Evolutionary conservation across 2,329 filamentous ascomycete species (phyloP), one percentile per base, ranked within the genome.

Genomic region (Ophiostoma himal-ulmi): DNA sequence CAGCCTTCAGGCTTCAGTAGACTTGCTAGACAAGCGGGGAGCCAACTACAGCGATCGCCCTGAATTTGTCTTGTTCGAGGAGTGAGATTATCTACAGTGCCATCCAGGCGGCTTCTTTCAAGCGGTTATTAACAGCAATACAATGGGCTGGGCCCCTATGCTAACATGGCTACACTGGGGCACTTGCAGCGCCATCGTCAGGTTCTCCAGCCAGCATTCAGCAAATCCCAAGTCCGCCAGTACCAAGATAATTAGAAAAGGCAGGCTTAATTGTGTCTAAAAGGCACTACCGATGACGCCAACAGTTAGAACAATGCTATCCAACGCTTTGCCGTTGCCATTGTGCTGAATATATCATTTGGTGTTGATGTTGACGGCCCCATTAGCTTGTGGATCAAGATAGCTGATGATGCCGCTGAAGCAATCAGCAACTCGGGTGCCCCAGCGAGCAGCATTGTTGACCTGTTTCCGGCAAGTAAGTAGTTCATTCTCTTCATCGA

Each of bases 1-100:
- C 75, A 82, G 79, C 62, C 77, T 79, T 6, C 75, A 79, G 69
- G 78, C 80, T 2, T 81, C 82, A 22, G 74, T 76, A 4, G 81
- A 83, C 26, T 76, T 84, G 10, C 76, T 84, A 4, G 81, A 83
- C 69, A 82, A 80, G 70, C 75, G 80, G 14, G 82, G 82, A 1
- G 77, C 77, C 71, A 84, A 82, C 71, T 84, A 82, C 72, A 77
- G 77, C 48, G 80, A 82, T 72, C 73, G 82, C 1, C 82, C 82
- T 11, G 78, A 79, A 26, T 83, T 84, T 48, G n/a, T 69, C 17
- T 37, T 69, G 22, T 69, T 69, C 64, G 68, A 69, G 26, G 68
- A 69, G 68, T 68, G 10, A 37, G 60, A 39, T 17, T 8, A 5
- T 17, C 34, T 6, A 5, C 17, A n/a, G 14, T 37, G 30, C 30